Evolutionary conservation across 1,139 yeast genomes (phyloP).

Genomic region (Eremothecium gossypii): DNA sequence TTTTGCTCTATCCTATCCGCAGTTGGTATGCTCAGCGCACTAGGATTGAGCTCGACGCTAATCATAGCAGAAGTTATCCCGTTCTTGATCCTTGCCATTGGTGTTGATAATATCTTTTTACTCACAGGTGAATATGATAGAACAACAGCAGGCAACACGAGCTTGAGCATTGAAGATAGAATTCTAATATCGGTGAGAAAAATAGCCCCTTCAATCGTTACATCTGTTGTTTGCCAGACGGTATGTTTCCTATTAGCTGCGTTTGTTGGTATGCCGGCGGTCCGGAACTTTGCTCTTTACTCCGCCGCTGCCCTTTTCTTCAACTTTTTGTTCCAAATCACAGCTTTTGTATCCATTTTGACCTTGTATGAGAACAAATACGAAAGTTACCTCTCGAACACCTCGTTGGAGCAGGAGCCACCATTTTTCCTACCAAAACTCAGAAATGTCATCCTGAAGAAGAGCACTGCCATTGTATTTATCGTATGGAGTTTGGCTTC

Average conservation of each 20-base stretch:
- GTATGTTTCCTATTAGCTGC: constrained; percentile 74
- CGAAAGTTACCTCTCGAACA: constrained; percentile 1
- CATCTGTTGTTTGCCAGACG: constrained; percentile 69
- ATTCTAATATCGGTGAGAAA: constrained; percentile 56
- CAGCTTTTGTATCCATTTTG: constrained; percentile 68
- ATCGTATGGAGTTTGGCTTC: constrained; percentile 58
- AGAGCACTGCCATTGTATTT: constrained; percentile 47
- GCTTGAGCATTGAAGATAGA: constrained; percentile 42
- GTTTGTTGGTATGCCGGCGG: constrained; percentile 89
- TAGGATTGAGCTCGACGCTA: constrained; percentile 76
- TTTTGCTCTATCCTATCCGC: constrained; percentile 70
- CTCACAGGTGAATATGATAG: constrained; percentile 68
- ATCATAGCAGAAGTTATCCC: constrained; percentile 97
- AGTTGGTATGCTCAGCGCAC: constrained; percentile 66
- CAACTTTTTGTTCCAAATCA: constrained; percentile 70
- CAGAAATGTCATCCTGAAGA: constrained; percentile 51
- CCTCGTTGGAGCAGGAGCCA: constrained; percentile 9
- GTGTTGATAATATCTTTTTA: constrained; percentile 86
- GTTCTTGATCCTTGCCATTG: constrained; percentile 85
- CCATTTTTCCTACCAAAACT: constrained; percentile 29
- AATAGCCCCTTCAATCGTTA: constrained; percentile 80
- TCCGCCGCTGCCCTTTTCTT: constrained; percentile 79
- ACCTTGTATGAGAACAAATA: constrained; percentile 22
- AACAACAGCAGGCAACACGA: constrained; percentile 39
- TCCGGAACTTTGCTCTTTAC: constrained; percentile 80